These are phyloP conservation scores for Aureobasidium melanogenum DNA, from an alignment of 2,329 filamentous ascomycete genomes.

Conservation along the genomic window DNA sequence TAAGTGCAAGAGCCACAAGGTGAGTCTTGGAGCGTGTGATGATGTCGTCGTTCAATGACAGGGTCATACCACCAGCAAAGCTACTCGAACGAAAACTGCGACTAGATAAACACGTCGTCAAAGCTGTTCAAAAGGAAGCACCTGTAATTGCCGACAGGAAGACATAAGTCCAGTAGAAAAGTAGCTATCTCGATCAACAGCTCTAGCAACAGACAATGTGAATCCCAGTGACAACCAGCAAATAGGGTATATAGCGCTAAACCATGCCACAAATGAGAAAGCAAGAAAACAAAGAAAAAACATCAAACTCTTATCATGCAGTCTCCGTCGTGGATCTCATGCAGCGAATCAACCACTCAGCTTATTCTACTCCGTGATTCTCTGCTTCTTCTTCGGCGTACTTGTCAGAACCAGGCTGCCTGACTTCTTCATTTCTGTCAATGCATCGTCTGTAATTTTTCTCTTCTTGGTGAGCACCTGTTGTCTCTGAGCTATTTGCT, in stretches of 20 bases:
- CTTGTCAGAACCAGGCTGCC: slow-evolving; percentile 45
- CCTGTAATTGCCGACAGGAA: not conserved
- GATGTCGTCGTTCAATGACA: not conserved
- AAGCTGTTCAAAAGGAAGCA: not conserved
- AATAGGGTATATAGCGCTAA: slow-evolving; percentile 5
- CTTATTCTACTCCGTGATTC: not conserved
- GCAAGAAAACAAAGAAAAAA: not conserved
- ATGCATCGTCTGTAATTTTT: slow-evolving; percentile 36
- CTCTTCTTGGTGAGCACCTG: slow-evolving; percentile 41
- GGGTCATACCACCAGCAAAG: not conserved
- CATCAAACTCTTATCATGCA: not conserved
- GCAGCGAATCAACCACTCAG: not conserved
- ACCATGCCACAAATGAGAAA: not conserved
- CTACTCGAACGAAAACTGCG: not conserved
- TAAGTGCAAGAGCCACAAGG: not conserved
- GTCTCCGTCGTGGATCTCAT: not conserved
- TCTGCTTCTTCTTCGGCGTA: slow-evolving; percentile 27
- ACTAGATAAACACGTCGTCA: not conserved
- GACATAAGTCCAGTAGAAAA: not conserved
- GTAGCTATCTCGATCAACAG: not conserved
- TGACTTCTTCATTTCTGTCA: slow-evolving; percentile 41
- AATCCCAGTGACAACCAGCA: not conserved
- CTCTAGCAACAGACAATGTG: not conserved
- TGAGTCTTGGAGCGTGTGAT: not conserved
- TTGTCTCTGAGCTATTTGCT: slow-evolving; percentile 46